These are phyloP conservation scores for Phytopythium litorale DNA, from an alignment of 352 stramenopile species.

Conservation along the genomic window DNA sequence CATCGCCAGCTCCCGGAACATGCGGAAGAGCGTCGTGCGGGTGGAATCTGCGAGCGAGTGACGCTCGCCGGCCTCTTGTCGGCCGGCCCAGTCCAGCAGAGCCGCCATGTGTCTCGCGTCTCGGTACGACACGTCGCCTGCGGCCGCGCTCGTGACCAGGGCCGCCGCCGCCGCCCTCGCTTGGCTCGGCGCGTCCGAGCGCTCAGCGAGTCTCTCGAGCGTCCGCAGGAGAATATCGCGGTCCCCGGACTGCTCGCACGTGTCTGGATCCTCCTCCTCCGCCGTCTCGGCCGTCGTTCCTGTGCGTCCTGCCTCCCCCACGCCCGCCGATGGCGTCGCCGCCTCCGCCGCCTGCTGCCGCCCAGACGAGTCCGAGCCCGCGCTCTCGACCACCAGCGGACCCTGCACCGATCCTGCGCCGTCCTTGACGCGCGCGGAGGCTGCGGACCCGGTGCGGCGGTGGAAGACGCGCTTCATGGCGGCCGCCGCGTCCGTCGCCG, in stretches of 20 bases:
- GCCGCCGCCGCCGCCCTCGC: background rate
- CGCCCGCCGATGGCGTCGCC: background rate
- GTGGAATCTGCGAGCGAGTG: background rate
- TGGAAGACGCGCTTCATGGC: conserved; percentile 64
- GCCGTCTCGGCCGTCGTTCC: background rate
- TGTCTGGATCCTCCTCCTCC: background rate
- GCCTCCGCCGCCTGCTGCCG: background rate
- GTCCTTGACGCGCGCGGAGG: background rate
- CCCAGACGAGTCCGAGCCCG: conserved; percentile 7
- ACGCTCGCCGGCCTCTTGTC: background rate
- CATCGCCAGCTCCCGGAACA: background rate
- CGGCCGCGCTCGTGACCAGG: background rate
- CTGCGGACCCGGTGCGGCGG: conserved; percentile 3
- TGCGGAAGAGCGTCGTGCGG: background rate
- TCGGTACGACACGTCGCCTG: background rate
- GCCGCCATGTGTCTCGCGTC: background rate
- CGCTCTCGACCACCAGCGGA: background rate
- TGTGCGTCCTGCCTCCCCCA: background rate
- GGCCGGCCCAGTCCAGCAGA: background rate
- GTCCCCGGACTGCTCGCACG: background rate
- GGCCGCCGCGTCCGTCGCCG: background rate
- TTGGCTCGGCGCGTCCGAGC: background rate
- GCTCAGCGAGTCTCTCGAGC: background rate
- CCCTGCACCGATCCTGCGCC: conserved; percentile 11
- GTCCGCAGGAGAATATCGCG: background rate